These are phyloP conservation scores for Hanseniaspora nectarophila DNA, from an alignment of 805 yeast genomes.

Conservation along the genomic window DNA sequence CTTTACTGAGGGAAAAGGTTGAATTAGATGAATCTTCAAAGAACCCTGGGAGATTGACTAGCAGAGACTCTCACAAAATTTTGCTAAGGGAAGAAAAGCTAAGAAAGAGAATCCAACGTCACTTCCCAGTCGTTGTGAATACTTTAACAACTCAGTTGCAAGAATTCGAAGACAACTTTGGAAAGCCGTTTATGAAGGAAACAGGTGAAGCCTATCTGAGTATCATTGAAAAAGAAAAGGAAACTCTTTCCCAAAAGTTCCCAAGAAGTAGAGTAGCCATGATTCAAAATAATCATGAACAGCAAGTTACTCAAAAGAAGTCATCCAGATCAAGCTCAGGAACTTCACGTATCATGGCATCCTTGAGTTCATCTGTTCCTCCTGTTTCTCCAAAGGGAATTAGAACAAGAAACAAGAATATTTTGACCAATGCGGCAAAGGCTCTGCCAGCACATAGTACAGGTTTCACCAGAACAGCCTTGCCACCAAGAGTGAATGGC, in stretches of 20 bases:
- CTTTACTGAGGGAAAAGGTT: constrained; percentile 46
- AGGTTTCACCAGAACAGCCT: neutral
- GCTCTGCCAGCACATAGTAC: neutral
- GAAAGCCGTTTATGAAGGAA: constrained; percentile 26
- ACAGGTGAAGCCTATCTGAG: constrained; percentile 21
- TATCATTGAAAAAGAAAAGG: constrained; percentile 25
- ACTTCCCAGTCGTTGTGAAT: constrained; percentile 51
- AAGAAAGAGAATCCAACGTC: constrained; percentile 53
- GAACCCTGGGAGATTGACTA: constrained; percentile 67
- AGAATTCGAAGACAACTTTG: constrained; percentile 37
- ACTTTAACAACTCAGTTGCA: constrained; percentile 38
- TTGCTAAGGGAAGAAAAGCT: constrained; percentile 68
- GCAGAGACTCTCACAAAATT: constrained; percentile 66
- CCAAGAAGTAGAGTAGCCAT: constrained; percentile 26
- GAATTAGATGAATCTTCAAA: constrained; percentile 57
- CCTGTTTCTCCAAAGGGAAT: constrained; percentile 4
- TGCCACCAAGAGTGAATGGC: neutral
- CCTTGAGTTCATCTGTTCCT: neutral
- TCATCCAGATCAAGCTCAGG: neutral
- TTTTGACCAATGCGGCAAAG: constrained; percentile 2
- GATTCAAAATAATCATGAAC: constrained; percentile 6
- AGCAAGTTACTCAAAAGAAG: neutral
- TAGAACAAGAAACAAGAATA: constrained; percentile 4
- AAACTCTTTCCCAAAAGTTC: constrained; percentile 25
- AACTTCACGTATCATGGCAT: neutral